Base-by-base conservation (phyloP, 2,329 filamentous ascomycete genomes). In the Talaromyces pinophilus region DNA sequence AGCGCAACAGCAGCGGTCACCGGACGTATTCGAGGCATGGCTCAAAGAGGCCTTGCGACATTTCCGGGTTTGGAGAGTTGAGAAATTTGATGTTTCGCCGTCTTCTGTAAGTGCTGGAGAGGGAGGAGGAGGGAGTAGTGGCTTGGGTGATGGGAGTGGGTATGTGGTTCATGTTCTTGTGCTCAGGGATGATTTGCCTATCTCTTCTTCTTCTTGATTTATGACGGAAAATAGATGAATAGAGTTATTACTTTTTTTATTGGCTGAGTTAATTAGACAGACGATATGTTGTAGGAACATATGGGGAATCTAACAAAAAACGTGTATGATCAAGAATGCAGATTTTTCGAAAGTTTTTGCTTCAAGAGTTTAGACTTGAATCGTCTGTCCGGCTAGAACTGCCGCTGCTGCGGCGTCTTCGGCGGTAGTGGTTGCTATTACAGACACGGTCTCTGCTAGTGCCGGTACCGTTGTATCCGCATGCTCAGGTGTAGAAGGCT, bases 11-110 rank as follows among this genome's bases (percentile, higher is more conserved):
- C 85, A 97, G 59, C 87, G 95, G 35, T 89, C 92, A 33, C 87
- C 91, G 1, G 90, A 93, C 40, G 92, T 98, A 5, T 95, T 98
- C 71, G 89, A 94, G 72, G 81, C 83, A 15, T 98, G 93, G 92
- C 79, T 97, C 59, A 82, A 82, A 68, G 85, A 86, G 62, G 93
- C 97, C 70, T 79, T 86, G 67, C 75, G 75, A 38, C 75, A 77
- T 8, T 98, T 98, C 73, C 82, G 83, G 11, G 87, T 90, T 7
- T 98, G 93, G 92, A 85, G 91, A 66, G 50, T 78, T 97, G 5
- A 87, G 88, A 0, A 46, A 19, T 60, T 60, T 15, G 50, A 55
- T 55, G 50, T 33, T 10, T 28, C 50, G 25, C 30, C 25, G 17
- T 44, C 42, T 44, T n/a, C 42, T n/a, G n/a, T 17, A 8, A 44